Percentiles rank a stretch among this genome's conserved stretches.
Conservation (phyloP, 768 basidiomycete genomes). For the Kwoniella bestiolae region DNA sequence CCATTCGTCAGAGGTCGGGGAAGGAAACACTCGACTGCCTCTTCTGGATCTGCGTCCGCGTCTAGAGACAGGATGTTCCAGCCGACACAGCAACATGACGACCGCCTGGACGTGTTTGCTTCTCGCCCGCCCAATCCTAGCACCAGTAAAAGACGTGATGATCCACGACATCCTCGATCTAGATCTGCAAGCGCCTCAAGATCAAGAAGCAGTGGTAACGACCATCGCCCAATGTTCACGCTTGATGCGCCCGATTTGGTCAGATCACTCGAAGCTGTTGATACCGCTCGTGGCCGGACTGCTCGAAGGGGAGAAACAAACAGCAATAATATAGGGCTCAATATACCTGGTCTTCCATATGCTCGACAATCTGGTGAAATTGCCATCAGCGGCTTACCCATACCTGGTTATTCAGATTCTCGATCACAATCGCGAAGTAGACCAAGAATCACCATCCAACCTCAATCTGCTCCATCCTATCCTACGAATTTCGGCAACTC, state of each 20-base stretch:
- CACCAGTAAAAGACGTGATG: not conserved
- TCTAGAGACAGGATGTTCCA: slow-evolving; percentile 14
- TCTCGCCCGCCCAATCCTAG: slow-evolving; percentile 1
- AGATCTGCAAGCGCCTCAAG: slow-evolving; percentile 30
- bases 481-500: slow-evolving; percentile 1
- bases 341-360: slow-evolving; percentile 16
- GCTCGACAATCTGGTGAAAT: slow-evolving; percentile 14
- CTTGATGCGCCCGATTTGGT: slow-evolving; percentile 26
- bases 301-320: slow-evolving; percentile 8
- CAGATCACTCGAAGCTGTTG: slow-evolving; percentile 12
- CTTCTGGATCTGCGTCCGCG: not conserved
- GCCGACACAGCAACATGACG: not conserved
- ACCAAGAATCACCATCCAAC: slow-evolving; percentile 7
- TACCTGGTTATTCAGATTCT: slow-evolving; percentile 18
- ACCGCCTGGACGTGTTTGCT: slow-evolving; percentile 10
- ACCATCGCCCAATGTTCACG: slow-evolving; percentile 23
- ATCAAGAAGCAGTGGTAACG: slow-evolving; percentile 23
- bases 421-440: slow-evolving; percentile 13
- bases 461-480: slow-evolving; percentile 15
- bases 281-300: slow-evolving; percentile 9
- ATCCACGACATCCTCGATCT: slow-evolving; percentile 23
- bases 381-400: slow-evolving; percentile 12
- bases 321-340: not conserved
- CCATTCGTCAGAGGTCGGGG: slow-evolving; percentile 11
- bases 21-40: slow-evolving; percentile 11